Evolutionary conservation across 768 basidiomycete genomes (phyloP).

Genomic region (Auriculariales sp.): DNA sequence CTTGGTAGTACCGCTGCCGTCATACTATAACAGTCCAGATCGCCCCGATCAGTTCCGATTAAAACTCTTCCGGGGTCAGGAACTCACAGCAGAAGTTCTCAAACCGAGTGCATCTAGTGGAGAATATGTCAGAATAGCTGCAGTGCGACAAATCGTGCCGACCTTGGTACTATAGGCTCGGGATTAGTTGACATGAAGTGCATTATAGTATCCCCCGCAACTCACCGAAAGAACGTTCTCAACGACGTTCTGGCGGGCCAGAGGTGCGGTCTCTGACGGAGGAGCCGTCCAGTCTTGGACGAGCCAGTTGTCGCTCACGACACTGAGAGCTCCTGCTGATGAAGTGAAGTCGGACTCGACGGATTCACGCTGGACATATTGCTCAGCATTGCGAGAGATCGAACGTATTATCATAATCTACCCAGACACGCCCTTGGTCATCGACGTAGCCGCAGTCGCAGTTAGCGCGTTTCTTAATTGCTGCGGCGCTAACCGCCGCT

Average conservation of each 20-base stretch:
- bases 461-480: neutral
- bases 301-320: slow-evolving; percentile 1
- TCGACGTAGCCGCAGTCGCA: slow-evolving; percentile 9
- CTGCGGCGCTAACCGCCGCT: too few relatives aligned
- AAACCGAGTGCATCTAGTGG: slow-evolving; percentile 8
- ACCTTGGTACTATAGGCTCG: neutral
- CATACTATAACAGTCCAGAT: slow-evolving; percentile 2
- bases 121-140: too few relatives aligned
- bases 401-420: too few relatives aligned
- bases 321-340: slow-evolving; percentile 2
- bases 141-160: too few relatives aligned
- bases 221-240: neutral
- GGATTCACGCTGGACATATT: slow-evolving; percentile 7
- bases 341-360: slow-evolving; percentile 7
- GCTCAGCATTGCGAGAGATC: too few relatives aligned
- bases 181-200: neutral
- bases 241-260: neutral
- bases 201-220: neutral
- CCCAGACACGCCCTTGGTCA: slow-evolving; percentile 5
- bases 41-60: neutral
- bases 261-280: neutral
- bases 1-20: slow-evolving; percentile 6
- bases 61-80: neutral
- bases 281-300: neutral
- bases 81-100: slow-evolving; percentile 5